phyloP scores from a whole-genome alignment of 1,139 yeast genomes.

The Nakaseomyces bracarensis region DNA sequence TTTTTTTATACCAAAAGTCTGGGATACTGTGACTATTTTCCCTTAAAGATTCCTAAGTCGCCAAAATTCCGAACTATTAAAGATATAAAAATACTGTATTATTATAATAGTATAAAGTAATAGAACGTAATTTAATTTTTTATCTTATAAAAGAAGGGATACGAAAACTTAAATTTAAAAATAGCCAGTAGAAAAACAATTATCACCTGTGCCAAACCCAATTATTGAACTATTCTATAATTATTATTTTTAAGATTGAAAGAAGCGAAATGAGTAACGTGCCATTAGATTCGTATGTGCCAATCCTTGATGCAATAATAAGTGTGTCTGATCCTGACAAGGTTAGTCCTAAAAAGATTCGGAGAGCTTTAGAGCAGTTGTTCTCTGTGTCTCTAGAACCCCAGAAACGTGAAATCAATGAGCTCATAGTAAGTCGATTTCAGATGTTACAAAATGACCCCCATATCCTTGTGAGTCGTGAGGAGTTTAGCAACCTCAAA shows the following conservation, averaged over 20 bases:
- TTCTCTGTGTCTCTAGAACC: constrained; percentile 49
- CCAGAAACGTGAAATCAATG: constrained; percentile 52
- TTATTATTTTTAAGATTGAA: background rate
- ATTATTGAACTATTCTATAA: too few species aligned
- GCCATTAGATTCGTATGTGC: constrained; percentile 36
- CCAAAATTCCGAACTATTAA: too few species aligned
- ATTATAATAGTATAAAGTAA: too few species aligned
- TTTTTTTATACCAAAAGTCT: too few species aligned
- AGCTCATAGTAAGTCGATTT: constrained; percentile 53
- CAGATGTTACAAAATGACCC: constrained; percentile 37
- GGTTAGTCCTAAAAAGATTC: constrained; percentile 62
- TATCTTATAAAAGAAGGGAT: too few species aligned
- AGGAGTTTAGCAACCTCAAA: constrained; percentile 31
- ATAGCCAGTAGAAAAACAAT: too few species aligned
- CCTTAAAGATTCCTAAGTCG: too few species aligned
- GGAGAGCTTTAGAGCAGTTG: constrained; percentile 62
- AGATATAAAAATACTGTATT: too few species aligned
- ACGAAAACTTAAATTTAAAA: too few species aligned
- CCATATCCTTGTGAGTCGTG: constrained; percentile 23
- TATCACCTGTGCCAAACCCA: too few species aligned
- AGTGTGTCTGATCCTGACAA: constrained; percentile 65
- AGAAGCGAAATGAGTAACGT: background rate
- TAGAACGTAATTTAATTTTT: too few species aligned
- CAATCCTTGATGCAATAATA: constrained; percentile 70
- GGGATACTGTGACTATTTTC: too few species aligned